Conservation (phyloP, 495 filamentous ascomycete genomes). For the Neurospora sp. region DNA sequence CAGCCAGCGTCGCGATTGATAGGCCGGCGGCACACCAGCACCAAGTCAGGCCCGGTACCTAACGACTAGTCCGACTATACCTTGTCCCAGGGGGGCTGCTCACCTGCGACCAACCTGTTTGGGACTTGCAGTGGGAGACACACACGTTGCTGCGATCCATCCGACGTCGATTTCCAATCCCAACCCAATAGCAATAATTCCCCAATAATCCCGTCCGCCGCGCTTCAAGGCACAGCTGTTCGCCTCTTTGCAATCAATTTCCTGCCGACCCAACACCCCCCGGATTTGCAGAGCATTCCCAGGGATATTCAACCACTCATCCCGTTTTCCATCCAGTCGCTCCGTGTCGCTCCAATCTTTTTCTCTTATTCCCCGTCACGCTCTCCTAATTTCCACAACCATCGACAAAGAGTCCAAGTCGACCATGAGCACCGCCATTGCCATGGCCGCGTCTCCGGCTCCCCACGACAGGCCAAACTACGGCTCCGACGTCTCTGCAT, state of each 20-base stretch:
- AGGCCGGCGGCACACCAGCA: neutral
- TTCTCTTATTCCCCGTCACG: constrained; percentile 1
- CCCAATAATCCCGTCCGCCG: constrained; percentile 1
- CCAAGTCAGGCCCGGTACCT: neutral
- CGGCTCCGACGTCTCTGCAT: constrained; percentile 35
- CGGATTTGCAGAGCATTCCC: constrained; percentile 12
- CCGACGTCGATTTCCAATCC: neutral
- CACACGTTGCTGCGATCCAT: neutral
- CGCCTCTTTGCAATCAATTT: constrained; percentile 6
- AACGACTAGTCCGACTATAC: neutral
- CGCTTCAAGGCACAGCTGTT: constrained; percentile 1
- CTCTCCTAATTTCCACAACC: constrained; percentile 1
- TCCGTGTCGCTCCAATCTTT: constrained; percentile 2
- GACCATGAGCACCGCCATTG: constrained; percentile 51
- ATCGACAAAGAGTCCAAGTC: constrained; percentile 4
- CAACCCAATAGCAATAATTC: neutral
- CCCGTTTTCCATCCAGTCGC: neutral
- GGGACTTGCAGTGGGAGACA: neutral
- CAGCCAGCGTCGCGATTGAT: neutral
- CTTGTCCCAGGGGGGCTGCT: neutral
- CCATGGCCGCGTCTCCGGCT: constrained; percentile 50
- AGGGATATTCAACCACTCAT: constrained; percentile 1
- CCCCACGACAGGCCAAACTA: constrained; percentile 45
- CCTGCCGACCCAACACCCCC: constrained; percentile 9
- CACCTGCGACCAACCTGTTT: neutral